Base-by-base conservation (phyloP, 768 basidiomycete species). In the Psilocybe azurescens region DNA sequence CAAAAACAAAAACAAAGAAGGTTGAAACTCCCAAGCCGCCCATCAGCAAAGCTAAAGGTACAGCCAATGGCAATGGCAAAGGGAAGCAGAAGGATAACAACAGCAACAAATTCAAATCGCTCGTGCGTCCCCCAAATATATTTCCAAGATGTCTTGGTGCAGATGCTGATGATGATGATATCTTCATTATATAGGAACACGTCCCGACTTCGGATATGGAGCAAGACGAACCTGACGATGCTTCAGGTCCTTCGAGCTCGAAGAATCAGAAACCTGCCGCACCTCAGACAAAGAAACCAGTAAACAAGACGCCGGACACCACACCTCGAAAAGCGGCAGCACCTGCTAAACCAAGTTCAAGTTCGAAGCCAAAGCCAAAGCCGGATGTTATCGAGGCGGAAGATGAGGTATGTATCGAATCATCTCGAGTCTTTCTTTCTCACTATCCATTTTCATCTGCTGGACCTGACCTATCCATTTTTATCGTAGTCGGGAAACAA, bases 181-280 rank as follows among this genome's bases (percentile, higher is more conserved):
- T 24, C 24, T 24, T 24, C 24, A 24, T 24, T 24, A 32, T 59
- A 18, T 29, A 66, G 67, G 72, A 65, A 61, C 67, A 66, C 61
- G 72, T 83, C 50, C 70, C 74, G 14, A 71, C 76, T 10, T 83
- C 82, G 0, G 82, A 82, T 63, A 70, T 75, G 39, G 80, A 80
- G 53, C 58, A 68, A 49, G 70, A 74, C 56, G 69, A 73, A 38
- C 65, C 69, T 16, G 58, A 59, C 9, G 59, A 48, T 20, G n/a
- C 53, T 6, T 54, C 58, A 29, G 64, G 59, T 11, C 53, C 67
- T 36, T 65, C 64, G 28, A 53, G 38, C 8, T 28, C 49, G 5
- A 61, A 49, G 24, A 30, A 24, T 57, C n/a, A 9, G 13, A 56
- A 39, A 29, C 51, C 56, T 24, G 39, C 29, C 18, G 30, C 52